These are phyloP conservation scores for Jatropha podagrica DNA, from an alignment of 441 rosid species.

Conservation along the genomic window DNA sequence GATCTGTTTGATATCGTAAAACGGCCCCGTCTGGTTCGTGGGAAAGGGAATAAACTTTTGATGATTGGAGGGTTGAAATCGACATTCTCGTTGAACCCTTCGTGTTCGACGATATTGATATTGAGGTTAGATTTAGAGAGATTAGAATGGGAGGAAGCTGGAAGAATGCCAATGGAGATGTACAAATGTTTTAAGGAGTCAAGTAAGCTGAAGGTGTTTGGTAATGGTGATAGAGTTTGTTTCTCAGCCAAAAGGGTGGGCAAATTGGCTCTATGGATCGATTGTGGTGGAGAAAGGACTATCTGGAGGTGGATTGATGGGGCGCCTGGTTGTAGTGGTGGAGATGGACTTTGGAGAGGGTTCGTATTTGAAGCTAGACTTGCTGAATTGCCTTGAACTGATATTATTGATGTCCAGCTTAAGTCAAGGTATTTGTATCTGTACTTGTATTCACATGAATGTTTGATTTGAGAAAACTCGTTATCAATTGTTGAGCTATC, in stretches of 20 bases:
- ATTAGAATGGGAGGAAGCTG: slow-evolving; percentile 89
- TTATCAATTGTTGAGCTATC: neutral
- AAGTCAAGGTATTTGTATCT: neutral
- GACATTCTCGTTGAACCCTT: slow-evolving; percentile 61
- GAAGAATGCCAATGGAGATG: slow-evolving; percentile 85
- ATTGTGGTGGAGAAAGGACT: slow-evolving; percentile 27
- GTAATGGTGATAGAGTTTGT: slow-evolving; percentile 75
- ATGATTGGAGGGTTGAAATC: slow-evolving; percentile 84
- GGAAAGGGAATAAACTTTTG: slow-evolving; percentile 52
- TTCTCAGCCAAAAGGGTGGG: slow-evolving; percentile 76
- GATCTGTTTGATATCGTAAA: slow-evolving; percentile 80
- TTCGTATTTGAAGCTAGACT: slow-evolving; percentile 67
- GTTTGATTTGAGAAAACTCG: neutral
- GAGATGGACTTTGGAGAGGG: slow-evolving; percentile 72
- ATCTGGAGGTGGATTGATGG: slow-evolving; percentile 85
- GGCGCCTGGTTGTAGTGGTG: slow-evolving; percentile 39
- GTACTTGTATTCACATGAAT: neutral
- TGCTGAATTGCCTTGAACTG: slow-evolving; percentile 48
- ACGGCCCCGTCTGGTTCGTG: slow-evolving; percentile 71
- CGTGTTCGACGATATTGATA: slow-evolving; percentile 75
- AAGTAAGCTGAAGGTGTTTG: slow-evolving; percentile 89
- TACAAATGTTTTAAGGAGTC: slow-evolving; percentile 66
- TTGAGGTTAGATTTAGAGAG: slow-evolving; percentile 71
- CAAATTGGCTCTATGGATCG: slow-evolving; percentile 77
- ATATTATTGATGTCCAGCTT: slow-evolving; percentile 13